Conservation (phyloP, 2,329 filamentous ascomycete species). For the Aspergillus sojae region DNA sequence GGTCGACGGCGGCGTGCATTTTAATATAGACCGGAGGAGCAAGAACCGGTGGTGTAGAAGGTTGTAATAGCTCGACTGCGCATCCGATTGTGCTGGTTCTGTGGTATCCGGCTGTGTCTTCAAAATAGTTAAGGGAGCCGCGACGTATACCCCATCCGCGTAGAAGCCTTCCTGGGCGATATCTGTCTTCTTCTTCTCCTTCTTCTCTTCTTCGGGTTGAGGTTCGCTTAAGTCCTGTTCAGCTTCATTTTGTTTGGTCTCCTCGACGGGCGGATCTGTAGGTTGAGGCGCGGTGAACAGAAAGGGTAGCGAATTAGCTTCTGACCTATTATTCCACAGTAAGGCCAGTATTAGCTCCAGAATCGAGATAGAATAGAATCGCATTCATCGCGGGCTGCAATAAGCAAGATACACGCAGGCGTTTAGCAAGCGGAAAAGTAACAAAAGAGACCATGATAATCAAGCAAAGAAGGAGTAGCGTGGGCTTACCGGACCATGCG, state of each 20-base stretch:
- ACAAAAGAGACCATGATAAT: slow-evolving; percentile 16
- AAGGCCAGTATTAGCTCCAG: slow-evolving; percentile 19
- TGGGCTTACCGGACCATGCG: slow-evolving; percentile 67
- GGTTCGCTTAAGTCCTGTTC: slow-evolving; percentile 16
- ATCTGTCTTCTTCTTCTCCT: background rate
- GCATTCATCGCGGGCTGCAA: slow-evolving; percentile 18
- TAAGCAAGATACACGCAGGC: slow-evolving; percentile 10
- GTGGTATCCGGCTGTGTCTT: slow-evolving; percentile 17
- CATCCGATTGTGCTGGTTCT: slow-evolving; percentile 41
- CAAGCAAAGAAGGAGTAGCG: slow-evolving; percentile 29
- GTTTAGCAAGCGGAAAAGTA: slow-evolving; percentile 25
- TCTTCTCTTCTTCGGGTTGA: slow-evolving; percentile 35
- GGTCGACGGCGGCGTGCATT: slow-evolving; percentile 56
- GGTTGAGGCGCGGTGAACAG: slow-evolving; percentile 66
- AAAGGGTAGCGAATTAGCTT: slow-evolving; percentile 74
- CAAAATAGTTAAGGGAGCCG: background rate
- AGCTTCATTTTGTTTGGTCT: background rate
- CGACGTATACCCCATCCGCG: slow-evolving; percentile 12
- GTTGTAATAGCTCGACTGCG: slow-evolving; percentile 69
- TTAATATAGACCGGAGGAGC: slow-evolving; percentile 64
- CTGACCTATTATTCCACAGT: slow-evolving; percentile 56
- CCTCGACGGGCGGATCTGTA: slow-evolving; percentile 17
- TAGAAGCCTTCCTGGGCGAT: slow-evolving; percentile 1
- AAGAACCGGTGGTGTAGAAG: slow-evolving; percentile 68
- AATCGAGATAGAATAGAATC: background rate